Base-by-base conservation (phyloP, 2,329 filamentous ascomycete species). In the Monilinia vaccinii-corymbosi region DNA sequence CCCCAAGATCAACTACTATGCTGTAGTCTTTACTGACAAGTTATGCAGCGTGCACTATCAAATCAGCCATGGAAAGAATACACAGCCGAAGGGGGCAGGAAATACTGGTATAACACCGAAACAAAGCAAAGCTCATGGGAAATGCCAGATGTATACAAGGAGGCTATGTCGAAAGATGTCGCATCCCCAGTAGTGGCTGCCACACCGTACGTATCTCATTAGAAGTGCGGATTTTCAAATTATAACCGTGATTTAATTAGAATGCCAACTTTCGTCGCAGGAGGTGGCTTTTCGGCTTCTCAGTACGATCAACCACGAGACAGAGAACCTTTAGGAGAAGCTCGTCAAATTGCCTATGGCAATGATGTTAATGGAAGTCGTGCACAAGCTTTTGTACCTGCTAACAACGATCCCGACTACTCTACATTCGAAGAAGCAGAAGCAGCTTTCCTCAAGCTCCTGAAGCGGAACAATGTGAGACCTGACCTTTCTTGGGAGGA, bases 31-130 rank as follows among this genome's bases (percentile, higher is more conserved):
- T 48, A 60, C 56, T 64, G 58, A 68, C 53, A 13, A 46, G 38
- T 52, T 63, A 8, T 40, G 38, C 61, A 92, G 90, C 88, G 88
- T 71, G 89, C 89, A 58, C 80, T 95, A 51, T 81, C 87, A 55
- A 86, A 87, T 68, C 89, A 94, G 67, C 89, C 89, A 65, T 99
- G 92, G 91, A 94, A 93, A 71, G 91, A 96, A 74, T 94, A 96
- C 71, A 91, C 87, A 31, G 86, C 89, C 25, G 85, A 91, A 63
- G 89, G 90, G 65, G 94, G 93, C 50, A 85, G 87, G 69, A 90
- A 93, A 72, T 99, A 99, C 75, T 99, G 91, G 89, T 93, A 92
- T 74, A 94, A 99, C 74, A 89, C 86, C 38, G 88, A 95, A 74
- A 92, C 89, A 48, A 92, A 93, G 75, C 83, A 91, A 76, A 97